Conservation (phyloP, 108 stramenopile genomes). For the Skeletonema menzelii region DNA sequence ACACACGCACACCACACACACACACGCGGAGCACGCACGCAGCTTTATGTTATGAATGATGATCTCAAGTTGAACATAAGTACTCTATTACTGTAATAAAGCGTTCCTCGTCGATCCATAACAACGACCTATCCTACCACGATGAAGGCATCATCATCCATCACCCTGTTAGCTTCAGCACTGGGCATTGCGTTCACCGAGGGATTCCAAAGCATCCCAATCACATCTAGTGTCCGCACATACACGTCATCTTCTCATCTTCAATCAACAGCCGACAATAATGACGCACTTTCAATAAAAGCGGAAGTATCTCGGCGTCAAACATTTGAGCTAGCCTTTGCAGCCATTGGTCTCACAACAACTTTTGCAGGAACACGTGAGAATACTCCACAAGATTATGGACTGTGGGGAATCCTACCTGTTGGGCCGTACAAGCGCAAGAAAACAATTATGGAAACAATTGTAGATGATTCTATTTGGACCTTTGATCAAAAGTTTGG, state of each 20-base stretch:
- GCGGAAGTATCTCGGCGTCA: slow-evolving; percentile 54
- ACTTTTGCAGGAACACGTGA: slow-evolving; percentile 71
- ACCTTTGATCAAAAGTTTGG: slow-evolving; percentile 96
- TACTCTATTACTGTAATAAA: too few relatives aligned
- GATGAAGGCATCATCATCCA: too few relatives aligned
- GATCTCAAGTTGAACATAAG: too few relatives aligned
- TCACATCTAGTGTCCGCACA: too few relatives aligned
- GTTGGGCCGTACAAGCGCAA: slow-evolving; percentile 91
- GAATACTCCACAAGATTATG: slow-evolving; percentile 76
- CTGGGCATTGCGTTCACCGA: too few relatives aligned
- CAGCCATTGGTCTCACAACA: slow-evolving; percentile 59
- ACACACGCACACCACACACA: too few relatives aligned
- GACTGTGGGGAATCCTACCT: slow-evolving; percentile 88
- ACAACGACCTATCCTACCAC: too few relatives aligned
- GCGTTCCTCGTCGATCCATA: too few relatives aligned
- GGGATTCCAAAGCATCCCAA: too few relatives aligned
- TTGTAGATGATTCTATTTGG: slow-evolving; percentile 84
- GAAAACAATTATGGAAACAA: slow-evolving; percentile 76
- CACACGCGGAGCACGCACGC: too few relatives aligned
- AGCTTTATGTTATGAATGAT: too few relatives aligned
- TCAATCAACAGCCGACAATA: not conserved
- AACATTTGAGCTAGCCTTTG: slow-evolving; percentile 58
- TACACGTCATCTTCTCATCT: not conserved
- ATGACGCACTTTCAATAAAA: not conserved
- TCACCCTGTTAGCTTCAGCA: too few relatives aligned